Evolutionary conservation across 176 grass and related monocot species (phyloP).

Genomic region (Triticum monococcum): DNA sequence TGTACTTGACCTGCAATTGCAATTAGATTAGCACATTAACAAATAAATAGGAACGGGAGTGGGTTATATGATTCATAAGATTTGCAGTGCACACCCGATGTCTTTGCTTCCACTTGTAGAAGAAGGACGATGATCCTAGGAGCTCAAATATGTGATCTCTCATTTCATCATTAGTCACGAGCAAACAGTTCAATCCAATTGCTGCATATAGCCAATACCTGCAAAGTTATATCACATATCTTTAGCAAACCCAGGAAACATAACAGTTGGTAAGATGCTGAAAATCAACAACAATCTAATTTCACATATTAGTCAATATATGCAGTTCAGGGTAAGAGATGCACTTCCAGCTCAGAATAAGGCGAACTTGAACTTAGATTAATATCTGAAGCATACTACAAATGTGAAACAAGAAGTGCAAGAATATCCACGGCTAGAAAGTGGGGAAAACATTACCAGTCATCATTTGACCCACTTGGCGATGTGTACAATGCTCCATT

Average conservation of each 20-base stretch:
- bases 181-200: conserved; percentile 71
- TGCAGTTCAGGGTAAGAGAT: neutral
- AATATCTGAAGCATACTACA: conserved; percentile 6
- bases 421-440: neutral
- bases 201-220: conserved; percentile 98
- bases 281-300: neutral
- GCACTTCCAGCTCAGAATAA: neutral
- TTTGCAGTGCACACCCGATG: conserved; percentile 53
- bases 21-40: conserved; percentile 1
- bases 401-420: conserved; percentile 10
- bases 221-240: conserved; percentile 4
- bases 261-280: neutral
- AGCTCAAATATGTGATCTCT: conserved; percentile 99
- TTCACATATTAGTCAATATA: neutral
- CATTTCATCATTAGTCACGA: conserved; percentile 98
- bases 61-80: neutral
- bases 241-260: conserved; percentile 14
- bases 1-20: conserved; percentile 73
- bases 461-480: conserved; percentile 91
- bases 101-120: conserved; percentile 79
- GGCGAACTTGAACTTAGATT: neutral
- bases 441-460: conserved; percentile 55
- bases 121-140: conserved; percentile 70
- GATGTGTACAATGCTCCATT: conserved; percentile 70
- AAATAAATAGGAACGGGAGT: conserved; percentile 12